Evolutionary conservation across 1,284 basidiomycete genomes (phyloP).

Genomic region (Amylostereum chailletii): DNA sequence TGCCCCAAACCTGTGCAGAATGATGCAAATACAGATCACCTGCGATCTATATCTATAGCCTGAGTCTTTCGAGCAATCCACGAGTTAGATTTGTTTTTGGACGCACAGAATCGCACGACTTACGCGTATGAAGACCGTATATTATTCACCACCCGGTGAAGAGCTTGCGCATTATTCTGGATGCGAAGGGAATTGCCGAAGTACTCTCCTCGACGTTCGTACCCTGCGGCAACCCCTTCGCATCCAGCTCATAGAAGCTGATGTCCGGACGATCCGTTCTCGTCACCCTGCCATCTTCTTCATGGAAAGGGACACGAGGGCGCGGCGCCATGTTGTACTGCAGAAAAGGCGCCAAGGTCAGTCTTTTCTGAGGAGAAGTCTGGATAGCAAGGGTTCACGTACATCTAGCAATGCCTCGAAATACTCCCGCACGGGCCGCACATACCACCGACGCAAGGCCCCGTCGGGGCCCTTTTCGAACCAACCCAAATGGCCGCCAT

Average conservation of each 20-base stretch:
- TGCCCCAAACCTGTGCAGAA: no score
- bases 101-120: not conserved
- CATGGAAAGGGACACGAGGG: not conserved
- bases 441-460: constrained; percentile 17
- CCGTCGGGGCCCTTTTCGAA: constrained; percentile 13
- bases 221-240: constrained; percentile 4
- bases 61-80: no score
- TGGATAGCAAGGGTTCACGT: no score
- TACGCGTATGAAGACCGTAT: not conserved
- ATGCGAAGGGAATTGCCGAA: not conserved
- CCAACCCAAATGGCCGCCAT: constrained; percentile 22
- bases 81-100: no score
- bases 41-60: no score
- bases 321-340: constrained; percentile 8
- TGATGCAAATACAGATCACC: no score
- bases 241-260: constrained; percentile 13
- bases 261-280: constrained; percentile 15
- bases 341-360: no score
- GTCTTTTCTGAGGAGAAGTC: no score
- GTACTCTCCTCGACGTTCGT: not conserved
- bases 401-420: constrained; percentile 15
- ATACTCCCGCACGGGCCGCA: constrained; percentile 16
- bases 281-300: constrained; percentile 9
- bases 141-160: constrained; percentile 16
- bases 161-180: constrained; percentile 9